These are phyloP conservation scores for Boletus subluridellus DNA, from an alignment of 1,284 basidiomycete genomes.

Conservation along the genomic window DNA sequence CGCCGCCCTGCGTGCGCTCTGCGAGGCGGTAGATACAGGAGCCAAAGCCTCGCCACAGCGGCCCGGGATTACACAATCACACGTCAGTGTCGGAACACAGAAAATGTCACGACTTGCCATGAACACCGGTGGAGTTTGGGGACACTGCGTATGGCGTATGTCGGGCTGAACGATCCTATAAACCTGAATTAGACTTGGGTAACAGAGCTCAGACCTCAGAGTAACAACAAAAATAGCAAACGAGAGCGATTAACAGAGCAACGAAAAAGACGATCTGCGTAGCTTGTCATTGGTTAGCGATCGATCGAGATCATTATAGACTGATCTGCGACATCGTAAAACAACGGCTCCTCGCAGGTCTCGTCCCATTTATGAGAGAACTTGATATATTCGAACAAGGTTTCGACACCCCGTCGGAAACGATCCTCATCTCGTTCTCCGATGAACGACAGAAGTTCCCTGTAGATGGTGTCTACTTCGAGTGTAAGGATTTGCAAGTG, in stretches of 20 bases:
- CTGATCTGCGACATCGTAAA: constrained; percentile 10
- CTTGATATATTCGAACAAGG: constrained; percentile 17
- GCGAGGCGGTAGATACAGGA: constrained; percentile 33
- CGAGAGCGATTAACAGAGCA: too few species aligned
- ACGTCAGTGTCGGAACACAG: too few species aligned
- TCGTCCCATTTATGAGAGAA: constrained; percentile 20
- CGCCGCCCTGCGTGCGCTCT: constrained; percentile 6
- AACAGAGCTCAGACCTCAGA: too few species aligned
- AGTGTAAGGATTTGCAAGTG: not conserved
- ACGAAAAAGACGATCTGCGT: not conserved
- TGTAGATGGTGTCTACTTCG: constrained; percentile 1
- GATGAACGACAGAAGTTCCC: not conserved
- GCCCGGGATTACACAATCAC: too few species aligned
- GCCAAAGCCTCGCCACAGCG: too few species aligned
- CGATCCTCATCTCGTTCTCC: not conserved
- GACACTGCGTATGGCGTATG: too few species aligned
- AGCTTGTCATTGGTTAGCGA: constrained; percentile 7
- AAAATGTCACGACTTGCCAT: too few species aligned
- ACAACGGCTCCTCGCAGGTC: constrained; percentile 4
- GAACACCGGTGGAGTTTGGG: too few species aligned
- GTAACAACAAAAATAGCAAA: too few species aligned
- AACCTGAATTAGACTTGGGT: too few species aligned
- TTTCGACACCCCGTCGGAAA: constrained; percentile 1
- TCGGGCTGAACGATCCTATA: too few species aligned
- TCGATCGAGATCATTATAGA: constrained; percentile 8